These are phyloP conservation scores for Globisporangium polare DNA, from an alignment of 352 stramenopile genomes.

Conservation along the genomic window DNA sequence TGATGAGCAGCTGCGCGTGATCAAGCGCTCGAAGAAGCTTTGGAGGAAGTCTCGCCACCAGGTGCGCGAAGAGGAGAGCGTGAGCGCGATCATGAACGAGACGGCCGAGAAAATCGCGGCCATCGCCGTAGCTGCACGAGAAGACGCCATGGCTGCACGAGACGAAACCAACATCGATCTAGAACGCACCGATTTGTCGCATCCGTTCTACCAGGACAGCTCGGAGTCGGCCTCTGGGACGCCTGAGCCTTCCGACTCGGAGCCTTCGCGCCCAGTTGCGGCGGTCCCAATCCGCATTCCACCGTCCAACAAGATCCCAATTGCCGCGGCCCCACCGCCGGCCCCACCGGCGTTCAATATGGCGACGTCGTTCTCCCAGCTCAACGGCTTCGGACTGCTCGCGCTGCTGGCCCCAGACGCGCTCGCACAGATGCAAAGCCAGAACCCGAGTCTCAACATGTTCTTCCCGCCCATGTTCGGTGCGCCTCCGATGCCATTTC, in stretches of 20 bases:
- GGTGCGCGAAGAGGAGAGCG: conserved; percentile 57
- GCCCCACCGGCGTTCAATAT: conserved; percentile 5
- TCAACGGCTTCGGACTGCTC: conserved; percentile 6
- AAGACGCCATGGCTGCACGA: conserved; percentile 7
- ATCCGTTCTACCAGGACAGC: background rate
- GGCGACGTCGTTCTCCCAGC: background rate
- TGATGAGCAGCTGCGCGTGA: conserved; percentile 42
- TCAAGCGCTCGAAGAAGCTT: conserved; percentile 53
- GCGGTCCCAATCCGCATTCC: background rate
- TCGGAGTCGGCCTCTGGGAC: background rate
- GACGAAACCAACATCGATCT: conserved; percentile 3
- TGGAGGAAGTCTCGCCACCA: conserved; percentile 58
- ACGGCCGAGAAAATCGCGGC: conserved; percentile 33
- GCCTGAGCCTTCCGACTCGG: background rate
- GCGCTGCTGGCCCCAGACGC: conserved; percentile 8
- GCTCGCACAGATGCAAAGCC: conserved; percentile 33
- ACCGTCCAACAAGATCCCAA: conserved; percentile 3
- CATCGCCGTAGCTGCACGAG: conserved; percentile 16
- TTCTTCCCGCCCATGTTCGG: conserved; percentile 29
- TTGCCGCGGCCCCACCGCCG: conserved; percentile 2
- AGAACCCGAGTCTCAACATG: conserved; percentile 32
- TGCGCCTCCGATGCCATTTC: conserved; percentile 13
- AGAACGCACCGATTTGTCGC: background rate
- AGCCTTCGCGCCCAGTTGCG: background rate
- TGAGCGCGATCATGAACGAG: conserved; percentile 43